Conservation (phyloP, 208 protist genomes). For the Tritrichomonas musculus region DNA sequence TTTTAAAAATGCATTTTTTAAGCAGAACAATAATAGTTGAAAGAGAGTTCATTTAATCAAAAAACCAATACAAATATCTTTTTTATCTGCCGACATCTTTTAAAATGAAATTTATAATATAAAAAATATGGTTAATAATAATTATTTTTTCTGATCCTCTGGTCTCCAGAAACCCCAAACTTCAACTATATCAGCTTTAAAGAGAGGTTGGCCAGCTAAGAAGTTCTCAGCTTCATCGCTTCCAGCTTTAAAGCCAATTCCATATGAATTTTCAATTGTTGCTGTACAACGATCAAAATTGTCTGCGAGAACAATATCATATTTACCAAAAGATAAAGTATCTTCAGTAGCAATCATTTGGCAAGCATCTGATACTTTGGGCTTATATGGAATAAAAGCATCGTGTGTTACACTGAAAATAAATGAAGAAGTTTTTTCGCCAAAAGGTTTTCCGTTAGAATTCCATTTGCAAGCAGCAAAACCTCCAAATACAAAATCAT, state of each 20-base stretch:
- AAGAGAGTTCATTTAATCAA: too few species aligned
- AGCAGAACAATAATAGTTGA: too few species aligned
- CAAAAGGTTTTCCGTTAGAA: neutral
- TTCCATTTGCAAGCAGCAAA: conserved; percentile 25
- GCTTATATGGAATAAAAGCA: neutral
- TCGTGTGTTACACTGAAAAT: neutral
- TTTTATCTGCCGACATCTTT: too few species aligned
- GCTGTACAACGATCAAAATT: neutral
- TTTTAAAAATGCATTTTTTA: too few species aligned
- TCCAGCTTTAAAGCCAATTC: neutral
- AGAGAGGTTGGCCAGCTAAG: neutral
- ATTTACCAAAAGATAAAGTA: conserved; percentile 1
- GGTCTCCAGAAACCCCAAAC: conserved; percentile 15
- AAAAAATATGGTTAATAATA: too few species aligned
- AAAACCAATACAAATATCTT: too few species aligned
- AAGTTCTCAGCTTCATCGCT: conserved; percentile 12
- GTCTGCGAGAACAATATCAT: neutral
- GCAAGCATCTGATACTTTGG: neutral
- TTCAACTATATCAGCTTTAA: neutral
- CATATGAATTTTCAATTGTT: conserved; percentile 6
- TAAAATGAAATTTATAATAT: too few species aligned
- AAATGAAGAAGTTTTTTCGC: neutral
- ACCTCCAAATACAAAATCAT: neutral
- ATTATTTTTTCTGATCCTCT: neutral
- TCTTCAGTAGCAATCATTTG: neutral